Base-by-base conservation (phyloP, 345 rosid species). In the Ricinus communis region DNA sequence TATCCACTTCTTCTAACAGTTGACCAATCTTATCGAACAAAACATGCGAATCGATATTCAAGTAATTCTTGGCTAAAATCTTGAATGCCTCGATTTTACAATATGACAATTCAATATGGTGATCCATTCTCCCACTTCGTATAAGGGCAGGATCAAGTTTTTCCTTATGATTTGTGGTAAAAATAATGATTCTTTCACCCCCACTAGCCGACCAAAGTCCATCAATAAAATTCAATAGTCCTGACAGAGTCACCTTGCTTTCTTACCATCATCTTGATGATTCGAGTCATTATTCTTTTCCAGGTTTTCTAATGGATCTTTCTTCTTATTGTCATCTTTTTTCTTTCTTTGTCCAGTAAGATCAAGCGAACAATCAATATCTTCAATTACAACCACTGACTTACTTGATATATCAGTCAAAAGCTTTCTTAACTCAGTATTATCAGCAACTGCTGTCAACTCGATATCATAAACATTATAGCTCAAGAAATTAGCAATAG, bases 401-500 rank as follows among this genome's bases (percentile, higher is more conserved):
- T 70, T 70, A 1, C 58, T 28, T 2, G 57, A 25, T 8, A 65
- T 70, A 27, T 46, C 59, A 3, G 55, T 70, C 66, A 70, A 22
- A 1, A 70, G 49, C 73, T 31, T 70, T 58, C 66, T 59, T 5
- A 70, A 65, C 46, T 70, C 73, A 14, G 49, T 49, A 58, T 70
- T 60, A 46, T 70, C 66, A 41, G 59, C 60, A 9, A 70, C 59
- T 1, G 66, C 36, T 3, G 73, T 70, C 58, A 70, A 16, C 31
- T 70, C 73, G 33, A 70, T 57, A 60, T 60, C 73, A 49, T 71
- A 76, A 14, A 79, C 12, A 59, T 79, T 71, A 57, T 71, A 79
- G 62, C 68, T 63, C 50, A 72, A 74, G 38, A 62, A 68, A 58
- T 77, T 77, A 47, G 77, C 74, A 61, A 77, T 77, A 36, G 81